A percentile compares a stretch with the other conserved stretches of the same genome.
Conservation (phyloP, 441 rosid species). For the Jatropha podagrica region DNA sequence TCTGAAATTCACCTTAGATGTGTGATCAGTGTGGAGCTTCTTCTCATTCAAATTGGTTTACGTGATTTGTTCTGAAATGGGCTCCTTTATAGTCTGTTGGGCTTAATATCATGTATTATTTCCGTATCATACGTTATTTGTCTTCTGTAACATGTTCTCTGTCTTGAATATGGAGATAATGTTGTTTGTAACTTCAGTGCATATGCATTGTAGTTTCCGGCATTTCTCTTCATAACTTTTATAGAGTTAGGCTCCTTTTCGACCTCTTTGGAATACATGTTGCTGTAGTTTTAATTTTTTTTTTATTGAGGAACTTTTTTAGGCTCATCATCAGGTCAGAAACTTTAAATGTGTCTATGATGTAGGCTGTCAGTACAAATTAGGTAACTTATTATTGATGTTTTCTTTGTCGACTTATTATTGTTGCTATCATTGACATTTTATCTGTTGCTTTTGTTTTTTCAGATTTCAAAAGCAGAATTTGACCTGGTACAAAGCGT, state of each 20-base stretch:
- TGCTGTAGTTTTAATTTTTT: background rate
- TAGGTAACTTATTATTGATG: background rate
- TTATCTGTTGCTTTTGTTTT: constrained; percentile 18
- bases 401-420: background rate
- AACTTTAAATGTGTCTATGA: background rate
- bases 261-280: background rate
- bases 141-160: background rate
- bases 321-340: background rate
- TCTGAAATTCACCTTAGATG: too few species aligned
- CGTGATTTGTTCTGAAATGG: background rate
- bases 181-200: background rate
- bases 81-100: background rate
- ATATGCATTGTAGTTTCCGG: background rate
- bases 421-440: constrained; percentile 10
- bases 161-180: background rate
- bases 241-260: background rate
- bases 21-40: too few species aligned
- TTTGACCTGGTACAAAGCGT: constrained; percentile 75
- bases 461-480: constrained; percentile 76
- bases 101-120: background rate
- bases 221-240: background rate
- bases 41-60: background rate
- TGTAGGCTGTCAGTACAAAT: background rate
- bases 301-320: background rate
- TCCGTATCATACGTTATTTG: background rate